These are phyloP conservation scores for Fusarium bactridioides DNA, from an alignment of 2,329 filamentous ascomycete species.

Conservation along the genomic window DNA sequence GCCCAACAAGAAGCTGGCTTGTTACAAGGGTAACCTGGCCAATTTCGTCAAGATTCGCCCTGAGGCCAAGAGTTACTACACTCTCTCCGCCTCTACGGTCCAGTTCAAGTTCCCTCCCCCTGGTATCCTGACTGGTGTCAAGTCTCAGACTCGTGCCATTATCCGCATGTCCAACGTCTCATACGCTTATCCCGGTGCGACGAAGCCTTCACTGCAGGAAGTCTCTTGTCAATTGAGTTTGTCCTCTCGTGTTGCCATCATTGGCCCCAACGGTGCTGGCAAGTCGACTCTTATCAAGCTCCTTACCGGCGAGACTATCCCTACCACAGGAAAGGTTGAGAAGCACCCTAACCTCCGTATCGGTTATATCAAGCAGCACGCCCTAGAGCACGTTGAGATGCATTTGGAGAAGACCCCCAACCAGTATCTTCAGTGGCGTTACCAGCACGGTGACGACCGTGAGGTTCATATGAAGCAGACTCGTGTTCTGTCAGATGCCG, in stretches of 20 bases:
- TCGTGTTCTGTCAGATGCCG: constrained; percentile 83
- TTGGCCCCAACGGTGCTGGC: constrained; percentile 96
- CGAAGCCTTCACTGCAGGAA: constrained; percentile 86
- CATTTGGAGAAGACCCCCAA: constrained; percentile 99
- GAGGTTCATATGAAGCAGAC: constrained; percentile 99
- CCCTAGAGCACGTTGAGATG: constrained; percentile 99
- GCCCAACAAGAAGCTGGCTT: constrained; percentile 88
- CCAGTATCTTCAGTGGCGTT: constrained; percentile 98
- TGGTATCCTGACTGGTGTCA: constrained; percentile 92
- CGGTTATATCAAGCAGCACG: constrained; percentile 99
- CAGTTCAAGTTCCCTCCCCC: constrained; percentile 99
- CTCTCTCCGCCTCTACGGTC: constrained; percentile 83
- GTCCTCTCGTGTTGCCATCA: constrained; percentile 93
- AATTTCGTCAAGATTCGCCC: constrained; percentile 89
- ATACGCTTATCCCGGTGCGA: constrained; percentile 89
- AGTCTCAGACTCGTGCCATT: constrained; percentile 92
- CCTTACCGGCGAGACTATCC: constrained; percentile 90
- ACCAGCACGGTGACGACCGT: constrained; percentile 94
- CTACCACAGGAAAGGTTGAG: constrained; percentile 85
- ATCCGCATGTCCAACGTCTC: constrained; percentile 92
- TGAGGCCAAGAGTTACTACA: constrained; percentile 98
- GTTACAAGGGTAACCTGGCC: constrained; percentile 83
- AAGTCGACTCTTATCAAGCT: constrained; percentile 99
- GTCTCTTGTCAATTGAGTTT: constrained; percentile 88
- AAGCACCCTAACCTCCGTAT: constrained; percentile 99